These are phyloP conservation scores for Kuraishia hungarica DNA, from an alignment of 805 yeast genomes.

Conservation along the genomic window DNA sequence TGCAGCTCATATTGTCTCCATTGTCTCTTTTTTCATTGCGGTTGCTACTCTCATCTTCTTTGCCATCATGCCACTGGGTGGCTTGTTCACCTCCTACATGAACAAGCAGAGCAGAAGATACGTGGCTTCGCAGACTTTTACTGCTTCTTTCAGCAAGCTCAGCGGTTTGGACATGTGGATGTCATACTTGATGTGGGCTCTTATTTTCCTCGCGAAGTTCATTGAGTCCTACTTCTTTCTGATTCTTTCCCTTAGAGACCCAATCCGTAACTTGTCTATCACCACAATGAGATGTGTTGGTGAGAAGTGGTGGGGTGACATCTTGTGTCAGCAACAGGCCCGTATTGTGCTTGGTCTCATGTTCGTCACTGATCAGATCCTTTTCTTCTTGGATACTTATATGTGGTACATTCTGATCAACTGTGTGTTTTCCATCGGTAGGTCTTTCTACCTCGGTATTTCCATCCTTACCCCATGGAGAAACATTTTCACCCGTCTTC, in stretches of 20 bases:
- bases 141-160: slow-evolving; percentile 81
- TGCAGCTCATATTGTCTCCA: slow-evolving; percentile 70
- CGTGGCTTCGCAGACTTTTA: slow-evolving; percentile 91
- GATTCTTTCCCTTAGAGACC: slow-evolving; percentile 86
- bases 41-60: slow-evolving; percentile 78
- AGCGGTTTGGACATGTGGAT: slow-evolving; percentile 91
- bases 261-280: slow-evolving; percentile 80
- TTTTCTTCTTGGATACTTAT: slow-evolving; percentile 97
- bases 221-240: slow-evolving; percentile 89
- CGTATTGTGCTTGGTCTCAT: slow-evolving; percentile 86
- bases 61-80: slow-evolving; percentile 94
- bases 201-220: slow-evolving; percentile 84
- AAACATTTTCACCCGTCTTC: slow-evolving; percentile 94
- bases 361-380: slow-evolving; percentile 84
- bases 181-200: slow-evolving; percentile 85
- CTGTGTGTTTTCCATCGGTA: slow-evolving; percentile 92
- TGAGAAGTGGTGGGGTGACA: slow-evolving; percentile 80
- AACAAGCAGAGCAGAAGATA: slow-evolving; percentile 79
- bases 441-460: slow-evolving; percentile 97
- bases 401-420: slow-evolving; percentile 97
- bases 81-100: slow-evolving; percentile 88
- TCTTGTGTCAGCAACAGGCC: slow-evolving; percentile 78
- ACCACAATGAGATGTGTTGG: slow-evolving; percentile 92
- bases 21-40: slow-evolving; percentile 86
- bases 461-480: slow-evolving; percentile 99